phyloP scores from a whole-genome alignment of 2,329 filamentous ascomycete genomes.

The Geosmithia putterillii region DNA sequence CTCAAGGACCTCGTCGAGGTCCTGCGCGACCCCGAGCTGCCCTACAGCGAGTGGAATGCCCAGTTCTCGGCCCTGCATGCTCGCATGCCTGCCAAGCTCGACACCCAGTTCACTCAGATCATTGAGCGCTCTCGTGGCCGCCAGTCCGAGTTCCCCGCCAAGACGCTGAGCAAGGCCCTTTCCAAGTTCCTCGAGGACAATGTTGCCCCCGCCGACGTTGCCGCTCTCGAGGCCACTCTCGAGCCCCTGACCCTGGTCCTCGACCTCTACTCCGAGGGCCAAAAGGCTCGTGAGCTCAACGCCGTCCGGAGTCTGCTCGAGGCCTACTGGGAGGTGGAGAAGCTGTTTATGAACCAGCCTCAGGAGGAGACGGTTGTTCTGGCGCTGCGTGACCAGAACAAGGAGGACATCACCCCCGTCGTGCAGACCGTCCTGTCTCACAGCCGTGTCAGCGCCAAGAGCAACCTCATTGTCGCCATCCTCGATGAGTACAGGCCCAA shows the following conservation, averaged over 20 bases:
- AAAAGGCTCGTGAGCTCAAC: conserved; percentile 80
- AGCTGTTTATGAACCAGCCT: conserved; percentile 73
- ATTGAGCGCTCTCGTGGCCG: conserved; percentile 73
- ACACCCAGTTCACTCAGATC: conserved; percentile 68
- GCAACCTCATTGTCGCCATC: conserved; percentile 81
- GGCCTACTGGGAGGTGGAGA: conserved; percentile 73
- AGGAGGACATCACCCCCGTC: conserved; percentile 76
- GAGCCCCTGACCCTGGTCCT: conserved; percentile 68
- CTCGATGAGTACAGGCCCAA: conserved; percentile 92
- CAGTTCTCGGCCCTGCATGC: conserved; percentile 95
- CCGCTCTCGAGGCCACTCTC: conserved; percentile 60
- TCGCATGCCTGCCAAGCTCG: conserved; percentile 91
- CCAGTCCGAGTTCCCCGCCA: conserved; percentile 81
- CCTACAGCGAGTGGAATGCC: conserved; percentile 92
- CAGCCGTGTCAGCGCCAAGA: conserved; percentile 86
- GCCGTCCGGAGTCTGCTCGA: conserved; percentile 72
- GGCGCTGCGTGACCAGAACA: conserved; percentile 89
- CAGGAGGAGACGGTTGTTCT: conserved; percentile 92
- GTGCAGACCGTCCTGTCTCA: conserved; percentile 88
- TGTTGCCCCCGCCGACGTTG: conserved; percentile 58
- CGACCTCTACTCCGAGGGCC: conserved; percentile 68
- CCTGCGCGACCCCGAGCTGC: conserved; percentile 76
- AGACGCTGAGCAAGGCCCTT: conserved; percentile 73
- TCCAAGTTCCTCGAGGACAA: conserved; percentile 83
- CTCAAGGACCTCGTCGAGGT: conserved; percentile 85